A percentile compares a stretch with the other conserved stretches of the same genome.
These are phyloP conservation scores for Citrullus mucosospermus DNA, from an alignment of 306 rosid genomes.

Conservation along the genomic window DNA sequence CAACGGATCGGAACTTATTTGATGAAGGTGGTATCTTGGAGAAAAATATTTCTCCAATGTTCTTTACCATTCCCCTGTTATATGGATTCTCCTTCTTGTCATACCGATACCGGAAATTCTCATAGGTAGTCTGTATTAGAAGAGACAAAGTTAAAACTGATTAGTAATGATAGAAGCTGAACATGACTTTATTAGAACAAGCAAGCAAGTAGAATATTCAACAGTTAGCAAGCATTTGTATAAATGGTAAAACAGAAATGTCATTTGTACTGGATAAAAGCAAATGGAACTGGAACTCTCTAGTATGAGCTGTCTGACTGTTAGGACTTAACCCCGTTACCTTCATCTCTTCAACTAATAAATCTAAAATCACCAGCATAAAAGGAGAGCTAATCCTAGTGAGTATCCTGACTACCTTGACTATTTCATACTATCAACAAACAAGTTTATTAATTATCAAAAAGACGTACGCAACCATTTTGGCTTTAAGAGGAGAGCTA, in stretches of 20 bases:
- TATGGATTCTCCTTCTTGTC: slow-evolving; percentile 74
- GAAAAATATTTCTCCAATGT: slow-evolving; percentile 49
- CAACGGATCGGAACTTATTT: slow-evolving; percentile 45
- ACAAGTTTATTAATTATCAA: too few relatives aligned
- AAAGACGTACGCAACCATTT: too few relatives aligned
- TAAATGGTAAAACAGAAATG: neutral
- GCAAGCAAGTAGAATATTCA: neutral
- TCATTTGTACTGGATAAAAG: too few relatives aligned
- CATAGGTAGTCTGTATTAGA: slow-evolving; percentile 76
- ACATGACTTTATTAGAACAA: neutral
- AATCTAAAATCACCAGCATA: neutral
- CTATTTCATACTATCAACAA: too few relatives aligned
- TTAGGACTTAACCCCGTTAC: too few relatives aligned
- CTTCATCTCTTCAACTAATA: too few relatives aligned
- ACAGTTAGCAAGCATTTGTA: neutral
- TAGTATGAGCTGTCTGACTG: too few relatives aligned
- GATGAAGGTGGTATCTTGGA: slow-evolving; percentile 38
- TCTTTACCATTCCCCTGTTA: slow-evolving; percentile 38
- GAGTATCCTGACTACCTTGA: too few relatives aligned
- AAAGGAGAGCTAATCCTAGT: neutral
- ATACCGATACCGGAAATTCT: slow-evolving; percentile 77
- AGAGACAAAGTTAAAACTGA: neutral
- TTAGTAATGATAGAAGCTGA: neutral
- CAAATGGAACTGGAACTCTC: too few relatives aligned
- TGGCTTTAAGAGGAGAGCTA: too few relatives aligned